Conservation (phyloP, 2,329 filamentous ascomycete genomes). For the Alternaria postmessia region DNA sequence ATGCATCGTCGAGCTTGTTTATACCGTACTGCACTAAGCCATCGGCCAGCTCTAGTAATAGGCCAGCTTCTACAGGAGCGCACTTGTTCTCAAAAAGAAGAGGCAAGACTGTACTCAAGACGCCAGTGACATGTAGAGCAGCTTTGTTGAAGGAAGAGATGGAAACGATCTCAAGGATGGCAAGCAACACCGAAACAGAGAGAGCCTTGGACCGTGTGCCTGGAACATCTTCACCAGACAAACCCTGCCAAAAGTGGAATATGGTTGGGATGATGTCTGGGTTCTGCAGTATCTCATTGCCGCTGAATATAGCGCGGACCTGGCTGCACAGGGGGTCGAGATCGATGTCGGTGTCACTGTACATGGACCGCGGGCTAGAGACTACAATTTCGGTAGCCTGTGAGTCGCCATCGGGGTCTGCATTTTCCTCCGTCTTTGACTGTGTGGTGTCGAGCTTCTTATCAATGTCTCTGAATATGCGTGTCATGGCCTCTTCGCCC, state of each 20-base stretch:
- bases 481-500: conserved; percentile 76
- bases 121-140: conserved; percentile 47
- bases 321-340: conserved; percentile 41
- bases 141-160: conserved; percentile 51
- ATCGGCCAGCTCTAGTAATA: conserved; percentile 72
- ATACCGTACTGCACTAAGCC: conserved; percentile 78
- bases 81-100: conserved; percentile 48
- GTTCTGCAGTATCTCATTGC: conserved; percentile 52
- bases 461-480: conserved; percentile 65
- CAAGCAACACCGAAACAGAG: conserved; percentile 48
- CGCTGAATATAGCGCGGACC: conserved; percentile 47
- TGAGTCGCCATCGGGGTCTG: conserved; percentile 10
- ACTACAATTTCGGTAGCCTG: conserved; percentile 34
- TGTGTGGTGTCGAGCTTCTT: conserved; percentile 33
- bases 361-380: conserved; percentile 36
- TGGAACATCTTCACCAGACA: conserved; percentile 44
- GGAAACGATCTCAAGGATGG: conserved; percentile 43
- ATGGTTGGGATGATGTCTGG: conserved; percentile 52
- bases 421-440: conserved; percentile 17
- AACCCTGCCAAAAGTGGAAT: conserved; percentile 50
- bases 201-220: conserved; percentile 46
- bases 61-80: conserved; percentile 34
- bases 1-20: conserved; percentile 81
- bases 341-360: conserved; percentile 39
- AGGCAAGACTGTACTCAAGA: conserved; percentile 47